Evolutionary conservation across 352 stramenopile genomes (phyloP).

Genomic region (Globisporangium paddicum): DNA sequence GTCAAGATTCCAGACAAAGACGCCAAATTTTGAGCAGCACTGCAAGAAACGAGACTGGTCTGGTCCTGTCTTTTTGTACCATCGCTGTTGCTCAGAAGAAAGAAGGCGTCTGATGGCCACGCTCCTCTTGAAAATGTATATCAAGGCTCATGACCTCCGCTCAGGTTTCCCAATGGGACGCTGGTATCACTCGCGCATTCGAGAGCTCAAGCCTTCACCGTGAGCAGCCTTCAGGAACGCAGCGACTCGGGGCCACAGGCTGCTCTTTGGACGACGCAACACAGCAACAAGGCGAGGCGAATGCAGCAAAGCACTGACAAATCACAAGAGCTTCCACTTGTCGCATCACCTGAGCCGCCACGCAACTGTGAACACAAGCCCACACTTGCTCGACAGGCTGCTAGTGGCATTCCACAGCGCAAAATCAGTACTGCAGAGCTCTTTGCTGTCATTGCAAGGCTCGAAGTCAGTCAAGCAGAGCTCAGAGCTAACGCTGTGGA

Average conservation of each 20-base stretch:
- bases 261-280: neutral
- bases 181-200: neutral
- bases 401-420: neutral
- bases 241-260: no score
- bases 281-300: neutral
- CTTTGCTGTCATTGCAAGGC: neutral
- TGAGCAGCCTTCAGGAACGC: neutral
- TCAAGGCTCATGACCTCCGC: neutral
- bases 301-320: neutral
- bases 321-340: neutral
- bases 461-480: no score
- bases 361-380: neutral
- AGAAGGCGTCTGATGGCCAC: neutral
- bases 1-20: neutral
- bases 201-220: neutral
- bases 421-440: neutral
- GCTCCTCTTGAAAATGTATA: neutral
- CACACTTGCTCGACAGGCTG: neutral
- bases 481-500: no score
- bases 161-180: neutral
- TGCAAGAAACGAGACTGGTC: neutral
- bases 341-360: neutral
- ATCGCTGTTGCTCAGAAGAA: neutral
- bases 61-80: neutral
- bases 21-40: neutral